phyloP scores from a whole-genome alignment of 2,329 filamentous ascomycete genomes.

The Xylaria sp. region DNA sequence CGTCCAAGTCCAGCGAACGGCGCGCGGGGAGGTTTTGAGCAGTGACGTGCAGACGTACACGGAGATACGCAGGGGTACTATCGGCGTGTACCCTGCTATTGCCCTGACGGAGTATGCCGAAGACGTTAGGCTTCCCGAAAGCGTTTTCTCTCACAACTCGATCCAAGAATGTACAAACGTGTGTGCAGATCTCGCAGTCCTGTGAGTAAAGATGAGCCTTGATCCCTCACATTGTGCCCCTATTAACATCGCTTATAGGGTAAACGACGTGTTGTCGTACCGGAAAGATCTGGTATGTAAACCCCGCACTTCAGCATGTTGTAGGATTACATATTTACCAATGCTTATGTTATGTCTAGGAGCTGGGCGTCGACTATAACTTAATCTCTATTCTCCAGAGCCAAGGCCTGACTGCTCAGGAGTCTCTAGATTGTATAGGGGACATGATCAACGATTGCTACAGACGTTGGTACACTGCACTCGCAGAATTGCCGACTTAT shows the following conservation, averaged over 20 bases:
- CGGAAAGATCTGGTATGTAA: neutral
- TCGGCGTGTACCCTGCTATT: slow-evolving; percentile 23
- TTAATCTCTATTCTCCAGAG: slow-evolving; percentile 17
- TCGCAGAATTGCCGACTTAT: slow-evolving; percentile 18
- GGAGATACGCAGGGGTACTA: slow-evolving; percentile 20
- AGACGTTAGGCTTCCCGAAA: slow-evolving; percentile 11
- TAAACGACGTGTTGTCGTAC: neutral
- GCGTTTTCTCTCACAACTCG: slow-evolving; percentile 14
- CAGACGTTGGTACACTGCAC: slow-evolving; percentile 25
- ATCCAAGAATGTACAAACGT: slow-evolving; percentile 25
- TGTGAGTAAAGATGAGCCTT: slow-evolving; percentile 9
- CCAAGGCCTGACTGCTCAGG: slow-evolving; percentile 16
- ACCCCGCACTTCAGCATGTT: no score
- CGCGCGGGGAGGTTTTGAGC: slow-evolving; percentile 8
- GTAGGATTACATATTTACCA: no score
- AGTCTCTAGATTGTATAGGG: slow-evolving; percentile 24
- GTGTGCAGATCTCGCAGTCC: slow-evolving; percentile 21
- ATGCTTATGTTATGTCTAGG: neutral
- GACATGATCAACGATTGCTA: slow-evolving; percentile 22
- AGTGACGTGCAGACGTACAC: slow-evolving; percentile 21
- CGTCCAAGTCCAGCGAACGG: slow-evolving; percentile 14
- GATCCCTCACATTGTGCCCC: neutral
- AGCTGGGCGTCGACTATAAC: slow-evolving; percentile 24
- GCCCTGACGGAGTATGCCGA: slow-evolving; percentile 11
- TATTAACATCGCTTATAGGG: neutral